Evolutionary conservation across 2,329 filamentous ascomycete genomes (phyloP).

Genomic region (Penicillium corylophilum): DNA sequence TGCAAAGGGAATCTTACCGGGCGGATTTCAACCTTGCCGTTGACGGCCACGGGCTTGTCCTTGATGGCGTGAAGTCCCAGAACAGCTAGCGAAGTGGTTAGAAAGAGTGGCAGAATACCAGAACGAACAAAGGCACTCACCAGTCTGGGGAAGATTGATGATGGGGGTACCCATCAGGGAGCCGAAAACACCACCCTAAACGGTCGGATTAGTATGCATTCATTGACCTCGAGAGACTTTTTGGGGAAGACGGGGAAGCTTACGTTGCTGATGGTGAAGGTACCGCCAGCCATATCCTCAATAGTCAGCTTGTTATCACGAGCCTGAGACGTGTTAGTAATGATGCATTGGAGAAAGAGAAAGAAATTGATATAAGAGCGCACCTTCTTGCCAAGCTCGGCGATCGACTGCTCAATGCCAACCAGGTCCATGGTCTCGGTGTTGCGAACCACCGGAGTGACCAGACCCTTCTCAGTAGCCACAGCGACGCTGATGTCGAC

Average conservation of each 20-base stretch:
- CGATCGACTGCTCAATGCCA: constrained; percentile 85
- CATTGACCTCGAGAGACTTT: background rate
- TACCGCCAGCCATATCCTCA: constrained; percentile 98
- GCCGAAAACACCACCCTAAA: constrained; percentile 81
- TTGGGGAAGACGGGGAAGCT: constrained; percentile 16
- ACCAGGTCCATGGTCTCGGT: constrained; percentile 85
- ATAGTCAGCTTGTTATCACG: constrained; percentile 96
- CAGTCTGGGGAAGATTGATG: constrained; percentile 93
- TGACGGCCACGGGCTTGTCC: constrained; percentile 82
- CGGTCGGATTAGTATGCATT: background rate
- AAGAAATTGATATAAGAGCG: background rate
- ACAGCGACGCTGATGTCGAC: constrained; percentile 97
- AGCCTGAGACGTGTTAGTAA: constrained; percentile 57
- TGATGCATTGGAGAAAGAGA: background rate
- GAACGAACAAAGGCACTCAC: constrained; percentile 28
- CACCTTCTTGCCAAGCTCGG: constrained; percentile 94
- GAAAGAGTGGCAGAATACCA: background rate
- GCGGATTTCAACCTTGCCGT: constrained; percentile 91
- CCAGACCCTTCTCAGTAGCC: constrained; percentile 93
- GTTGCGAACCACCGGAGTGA: constrained; percentile 95
- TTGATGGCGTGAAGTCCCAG: constrained; percentile 96
- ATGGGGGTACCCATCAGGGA: constrained; percentile 97
- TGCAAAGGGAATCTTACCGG: constrained; percentile 53
- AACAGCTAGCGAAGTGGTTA: constrained; percentile 54
- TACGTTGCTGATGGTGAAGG: constrained; percentile 94